Percentiles rank a stretch among this genome's conserved stretches.
Conservation (phyloP, 2,329 filamentous ascomycete species). For the Fusarium graminum region DNA sequence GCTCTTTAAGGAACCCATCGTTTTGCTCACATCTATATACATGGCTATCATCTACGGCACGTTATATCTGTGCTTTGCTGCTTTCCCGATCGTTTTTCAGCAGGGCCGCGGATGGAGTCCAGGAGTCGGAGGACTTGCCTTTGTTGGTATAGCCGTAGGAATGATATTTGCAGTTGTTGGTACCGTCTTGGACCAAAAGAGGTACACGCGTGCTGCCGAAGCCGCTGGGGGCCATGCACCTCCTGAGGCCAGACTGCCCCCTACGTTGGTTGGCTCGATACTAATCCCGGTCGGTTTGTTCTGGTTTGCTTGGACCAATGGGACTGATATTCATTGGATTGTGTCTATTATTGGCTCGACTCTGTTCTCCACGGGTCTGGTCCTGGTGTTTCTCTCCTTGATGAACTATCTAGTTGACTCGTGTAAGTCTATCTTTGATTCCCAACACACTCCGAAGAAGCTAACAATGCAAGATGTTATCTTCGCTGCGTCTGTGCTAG, state of each 20-base stretch:
- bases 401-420: slow-evolving; percentile 78
- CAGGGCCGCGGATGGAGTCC: slow-evolving; percentile 67
- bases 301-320: slow-evolving; percentile 76
- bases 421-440: slow-evolving; percentile 52
- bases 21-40: slow-evolving; percentile 73
- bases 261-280: slow-evolving; percentile 70
- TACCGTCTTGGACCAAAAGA: slow-evolving; percentile 65
- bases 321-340: slow-evolving; percentile 67
- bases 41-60: slow-evolving; percentile 71
- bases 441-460: neutral
- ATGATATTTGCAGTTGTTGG: slow-evolving; percentile 70
- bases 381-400: slow-evolving; percentile 74
- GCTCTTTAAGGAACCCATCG: slow-evolving; percentile 75
- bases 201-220: slow-evolving; percentile 62
- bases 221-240: slow-evolving; percentile 68
- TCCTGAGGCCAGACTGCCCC: slow-evolving; percentile 73
- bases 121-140: slow-evolving; percentile 71
- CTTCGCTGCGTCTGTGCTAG: slow-evolving; percentile 80
- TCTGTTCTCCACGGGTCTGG: slow-evolving; percentile 68
- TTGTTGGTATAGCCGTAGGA: slow-evolving; percentile 74
- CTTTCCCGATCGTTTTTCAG: slow-evolving; percentile 74
- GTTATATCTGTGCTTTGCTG: slow-evolving; percentile 67
- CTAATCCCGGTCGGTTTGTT: slow-evolving; percentile 72
- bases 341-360: slow-evolving; percentile 61
- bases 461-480: slow-evolving; percentile 67